Evolutionary conservation across 768 basidiomycete species (phyloP).

Genomic region (Boletales sp.): DNA sequence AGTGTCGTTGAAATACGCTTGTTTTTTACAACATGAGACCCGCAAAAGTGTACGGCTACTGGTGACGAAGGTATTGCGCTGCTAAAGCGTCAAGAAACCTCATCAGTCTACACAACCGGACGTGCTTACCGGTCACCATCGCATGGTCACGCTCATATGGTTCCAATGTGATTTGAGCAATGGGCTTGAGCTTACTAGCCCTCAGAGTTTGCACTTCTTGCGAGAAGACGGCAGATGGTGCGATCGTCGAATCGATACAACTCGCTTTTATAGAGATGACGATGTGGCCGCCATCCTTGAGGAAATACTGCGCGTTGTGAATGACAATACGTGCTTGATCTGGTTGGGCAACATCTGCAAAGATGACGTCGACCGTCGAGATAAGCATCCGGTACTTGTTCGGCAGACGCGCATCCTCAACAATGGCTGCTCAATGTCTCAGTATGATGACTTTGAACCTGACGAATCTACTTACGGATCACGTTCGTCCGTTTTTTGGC

Average conservation of each 20-base stretch:
- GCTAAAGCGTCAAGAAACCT: neutral
- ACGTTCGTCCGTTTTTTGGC: slow-evolving; percentile 99
- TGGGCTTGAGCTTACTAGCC: slow-evolving; percentile 80
- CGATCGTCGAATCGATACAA: slow-evolving; percentile 95
- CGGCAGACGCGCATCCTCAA: slow-evolving; percentile 96
- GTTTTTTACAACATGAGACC: neutral
- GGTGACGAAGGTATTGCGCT: slow-evolving; percentile 50
- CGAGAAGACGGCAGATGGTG: slow-evolving; percentile 87
- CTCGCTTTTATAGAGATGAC: slow-evolving; percentile 99
- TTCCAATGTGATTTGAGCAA: slow-evolving; percentile 95
- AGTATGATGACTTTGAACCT: neutral
- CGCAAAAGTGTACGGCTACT: slow-evolving; percentile 14
- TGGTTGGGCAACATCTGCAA: slow-evolving; percentile 97
- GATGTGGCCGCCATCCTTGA: slow-evolving; percentile 88
- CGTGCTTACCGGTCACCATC: slow-evolving; percentile 73
- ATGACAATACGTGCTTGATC: slow-evolving; percentile 97
- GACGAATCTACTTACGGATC: slow-evolving; percentile 64
- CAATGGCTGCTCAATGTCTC: slow-evolving; percentile 59
- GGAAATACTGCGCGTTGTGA: slow-evolving; percentile 91
- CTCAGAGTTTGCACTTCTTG: slow-evolving; percentile 80
- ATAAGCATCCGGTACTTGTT: slow-evolving; percentile 97
- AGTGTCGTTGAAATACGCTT: neutral
- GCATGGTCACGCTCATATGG: slow-evolving; percentile 90
- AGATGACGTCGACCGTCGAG: slow-evolving; percentile 93
- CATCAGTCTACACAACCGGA: neutral